Base-by-base conservation (phyloP, 2,329 filamentous ascomycete genomes). In the Trichoderma simmonsii region DNA sequence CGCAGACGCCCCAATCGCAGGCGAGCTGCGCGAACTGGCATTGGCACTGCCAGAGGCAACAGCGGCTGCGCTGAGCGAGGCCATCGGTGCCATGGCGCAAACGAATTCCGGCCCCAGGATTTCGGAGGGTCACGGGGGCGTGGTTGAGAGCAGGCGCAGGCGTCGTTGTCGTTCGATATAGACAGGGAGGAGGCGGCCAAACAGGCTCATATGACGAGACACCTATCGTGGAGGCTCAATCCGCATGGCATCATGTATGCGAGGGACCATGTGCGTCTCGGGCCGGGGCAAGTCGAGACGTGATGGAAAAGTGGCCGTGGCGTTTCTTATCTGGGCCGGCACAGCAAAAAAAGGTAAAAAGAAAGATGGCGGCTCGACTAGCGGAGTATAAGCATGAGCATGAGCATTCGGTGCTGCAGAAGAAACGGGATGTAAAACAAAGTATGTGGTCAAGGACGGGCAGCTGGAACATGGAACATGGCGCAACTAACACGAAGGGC, bases 1-100 rank as follows among this genome's bases (percentile, higher is more conserved):
- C 15, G 80, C 73, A 32, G 81, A 74, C 15, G 80, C 74, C 67
- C 82, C 82, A 57, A 83, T 79, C 59, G 85, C 82, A 18, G 87
- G 87, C 39, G 87, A 89, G 62, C 81, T 86, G 80, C 87, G 84
- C 64, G 86, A 83, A 78, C 85, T 88, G 72, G 82, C 82, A 81
- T 85, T 85, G 73, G 83, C 81, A 77, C 84, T 86, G 62, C 79
- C 80, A 62, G 78, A 77, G 75, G 78, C 81, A 65, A 77, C 77
- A 59, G 78, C 79, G 64, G 79, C 80, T 67, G 81, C 79, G 76
- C 79, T 79, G 73, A 80, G 78, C 71, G 79, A 82, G 74, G 83
- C 79, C 60, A 79, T 80, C 72, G 83, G 80, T 71, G 82, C 83
- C 82, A 85, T 84, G 74, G 73, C 77, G 77, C 69, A 72, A 70